Conservation (phyloP, 2,329 filamentous ascomycete species). For the Cercospora sojina region DNA sequence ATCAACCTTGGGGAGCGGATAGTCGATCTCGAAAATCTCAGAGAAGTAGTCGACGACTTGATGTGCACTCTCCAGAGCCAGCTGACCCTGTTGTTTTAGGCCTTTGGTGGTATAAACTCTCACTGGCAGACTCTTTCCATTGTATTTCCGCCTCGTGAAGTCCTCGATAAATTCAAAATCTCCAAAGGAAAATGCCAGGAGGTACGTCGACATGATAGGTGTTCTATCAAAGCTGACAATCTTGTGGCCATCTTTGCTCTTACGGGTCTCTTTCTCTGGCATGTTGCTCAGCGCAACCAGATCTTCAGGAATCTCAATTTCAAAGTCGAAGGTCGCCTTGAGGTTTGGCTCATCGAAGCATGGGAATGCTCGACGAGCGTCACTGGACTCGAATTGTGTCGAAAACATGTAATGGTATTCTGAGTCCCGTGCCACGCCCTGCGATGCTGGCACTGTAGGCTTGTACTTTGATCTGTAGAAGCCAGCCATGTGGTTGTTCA, state of each 20-base stretch:
- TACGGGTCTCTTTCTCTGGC: conserved; percentile 73
- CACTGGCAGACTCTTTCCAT: conserved; percentile 86
- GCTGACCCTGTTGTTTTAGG: conserved; percentile 87
- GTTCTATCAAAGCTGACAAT: conserved; percentile 77
- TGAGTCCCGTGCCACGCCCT: conserved; percentile 72
- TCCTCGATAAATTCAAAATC: conserved; percentile 95
- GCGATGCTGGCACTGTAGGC: conserved; percentile 67
- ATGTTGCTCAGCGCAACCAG: conserved; percentile 93
- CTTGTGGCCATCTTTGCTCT: conserved; percentile 64
- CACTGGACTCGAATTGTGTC: conserved; percentile 96
- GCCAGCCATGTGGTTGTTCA: conserved; percentile 92
- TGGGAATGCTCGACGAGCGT: conserved; percentile 90
- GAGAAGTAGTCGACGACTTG: conserved; percentile 97
- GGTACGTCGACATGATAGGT: conserved; percentile 85
- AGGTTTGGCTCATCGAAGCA: conserved; percentile 98
- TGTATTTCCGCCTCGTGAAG: conserved; percentile 84
- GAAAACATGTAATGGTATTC: conserved; percentile 70
- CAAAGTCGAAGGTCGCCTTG: conserved; percentile 92
- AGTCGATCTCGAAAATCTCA: conserved; percentile 88
- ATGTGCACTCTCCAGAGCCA: conserved; percentile 85
- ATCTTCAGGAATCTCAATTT: conserved; percentile 85
- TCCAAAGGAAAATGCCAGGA: conserved; percentile 90
- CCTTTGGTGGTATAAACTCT: conserved; percentile 94
- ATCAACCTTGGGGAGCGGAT: conserved; percentile 89
- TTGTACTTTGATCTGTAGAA: conserved; percentile 96